Evolutionary conservation across 2,329 filamentous ascomycete species (phyloP), one percentile per base, ranked within the genome.

Genomic region (Colletotrichum tofieldiae): DNA sequence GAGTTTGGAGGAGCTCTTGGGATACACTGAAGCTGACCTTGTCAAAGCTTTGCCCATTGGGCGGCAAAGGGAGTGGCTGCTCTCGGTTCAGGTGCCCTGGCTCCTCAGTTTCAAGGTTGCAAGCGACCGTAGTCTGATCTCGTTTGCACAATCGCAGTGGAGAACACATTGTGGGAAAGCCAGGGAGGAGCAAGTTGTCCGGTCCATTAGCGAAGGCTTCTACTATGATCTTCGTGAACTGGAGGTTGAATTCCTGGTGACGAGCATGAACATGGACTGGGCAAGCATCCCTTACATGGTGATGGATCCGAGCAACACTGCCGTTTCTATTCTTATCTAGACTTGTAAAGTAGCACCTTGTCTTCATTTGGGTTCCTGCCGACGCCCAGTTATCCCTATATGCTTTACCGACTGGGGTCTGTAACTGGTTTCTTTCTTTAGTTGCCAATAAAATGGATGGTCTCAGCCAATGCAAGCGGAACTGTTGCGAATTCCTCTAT

Each of bases 71-170:
- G 79, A 86, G 72, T 88, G 86, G 85, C 76, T 87, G 6, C 78
- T 87, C 1, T 77, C 83, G 0, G 80, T 82, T 0, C 84, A 87
- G 56, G 74, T 87, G 0, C 85, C 86, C 0, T 83, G 83, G 76
- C 78, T 88, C 1, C 79, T 87, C 11, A 85, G 82, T 71, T 85
- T 83, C 77, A 79, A 81, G 65, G 84, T 85, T 6, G 79, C 79
- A 0, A 77, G 81, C 23, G 80, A 84, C 26, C 77, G 83, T 62
- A 86, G 80, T 47, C 73, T 86, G 43, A 70, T 84, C 23, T 82
- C 79, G 35, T 86, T 84, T 68, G 84, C 84, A 3, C 78, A 79
- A n/a, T 81, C 81, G 26, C 78, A 81, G 76, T 82, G 79, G 79
- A 72, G 72, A 35, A 75, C 81, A 14, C 78, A 81, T 49, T 73